Conservation (phyloP, 805 yeast species). For the Saccharomyces cerevisiae region DNA sequence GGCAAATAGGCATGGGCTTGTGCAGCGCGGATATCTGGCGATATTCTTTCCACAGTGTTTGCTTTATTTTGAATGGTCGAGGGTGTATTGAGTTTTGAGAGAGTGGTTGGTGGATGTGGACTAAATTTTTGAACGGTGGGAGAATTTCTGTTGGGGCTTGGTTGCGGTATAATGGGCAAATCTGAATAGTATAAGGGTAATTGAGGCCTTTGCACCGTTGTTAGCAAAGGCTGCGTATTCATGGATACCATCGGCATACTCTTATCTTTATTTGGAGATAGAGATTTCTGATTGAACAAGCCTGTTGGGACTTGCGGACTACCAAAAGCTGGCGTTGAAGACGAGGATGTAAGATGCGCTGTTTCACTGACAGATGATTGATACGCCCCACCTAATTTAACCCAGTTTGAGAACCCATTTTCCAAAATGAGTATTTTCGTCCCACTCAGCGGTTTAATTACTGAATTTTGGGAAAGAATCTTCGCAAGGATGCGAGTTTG, state of each 20-base stretch:
- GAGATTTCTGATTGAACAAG: background rate
- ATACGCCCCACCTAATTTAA: background rate
- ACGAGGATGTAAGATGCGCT: background rate
- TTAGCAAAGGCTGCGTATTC: background rate
- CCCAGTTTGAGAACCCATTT: slow-evolving; percentile 8
- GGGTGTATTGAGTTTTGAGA: background rate
- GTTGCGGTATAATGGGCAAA: background rate
- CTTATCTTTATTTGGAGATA: background rate
- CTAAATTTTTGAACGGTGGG: background rate
- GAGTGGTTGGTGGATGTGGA: background rate
- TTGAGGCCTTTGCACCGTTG: background rate
- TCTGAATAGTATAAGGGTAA: background rate
- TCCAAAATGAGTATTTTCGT: slow-evolving; percentile 4
- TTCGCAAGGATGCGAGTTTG: slow-evolving; percentile 5
- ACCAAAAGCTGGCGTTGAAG: background rate
- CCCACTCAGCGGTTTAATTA: slow-evolving; percentile 5
- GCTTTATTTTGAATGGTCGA: background rate
- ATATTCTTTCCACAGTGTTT: background rate
- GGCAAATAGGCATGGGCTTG: background rate
- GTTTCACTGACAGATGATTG: background rate
- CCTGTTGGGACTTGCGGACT: background rate
- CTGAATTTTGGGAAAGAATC: slow-evolving; percentile 5
- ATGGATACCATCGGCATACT: background rate
- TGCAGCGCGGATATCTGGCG: background rate
- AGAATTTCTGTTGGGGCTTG: background rate